Percentiles rank a stretch among this genome's conserved stretches.
Evolutionary conservation across 805 yeast genomes (phyloP).

Genomic region (Saccharomycopsis capsularis): DNA sequence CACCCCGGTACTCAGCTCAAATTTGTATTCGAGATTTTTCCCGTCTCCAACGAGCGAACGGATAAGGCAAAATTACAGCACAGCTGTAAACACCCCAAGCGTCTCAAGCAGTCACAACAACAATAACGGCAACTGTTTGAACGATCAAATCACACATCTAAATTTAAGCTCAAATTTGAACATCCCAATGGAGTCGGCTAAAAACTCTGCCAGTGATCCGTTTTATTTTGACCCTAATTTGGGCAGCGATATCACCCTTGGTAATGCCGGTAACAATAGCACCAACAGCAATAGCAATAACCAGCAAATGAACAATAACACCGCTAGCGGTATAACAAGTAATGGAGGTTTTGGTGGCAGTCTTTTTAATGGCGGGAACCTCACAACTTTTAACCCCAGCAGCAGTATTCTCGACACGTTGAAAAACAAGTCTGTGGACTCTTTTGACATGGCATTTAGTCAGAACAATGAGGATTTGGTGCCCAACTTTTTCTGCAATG

Average conservation of each 20-base stretch:
- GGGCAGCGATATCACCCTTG: neutral
- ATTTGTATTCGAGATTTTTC: constrained; percentile 19
- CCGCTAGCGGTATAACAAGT: neutral
- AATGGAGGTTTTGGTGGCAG: neutral
- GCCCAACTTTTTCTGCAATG: constrained; percentile 4
- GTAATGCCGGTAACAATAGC: neutral
- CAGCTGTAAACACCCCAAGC: constrained; percentile 8
- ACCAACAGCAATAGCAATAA: neutral
- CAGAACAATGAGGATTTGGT: neutral
- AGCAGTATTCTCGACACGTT: constrained; percentile 6
- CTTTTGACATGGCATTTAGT: constrained; percentile 5
- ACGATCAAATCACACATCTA: constrained; percentile 7
- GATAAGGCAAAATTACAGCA: constrained; percentile 1
- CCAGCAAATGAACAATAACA: neutral
- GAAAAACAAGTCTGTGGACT: constrained; percentile 10
- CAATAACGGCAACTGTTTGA: too few species aligned
- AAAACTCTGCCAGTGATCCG: neutral
- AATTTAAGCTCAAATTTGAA: constrained; percentile 5
- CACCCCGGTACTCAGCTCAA: constrained; percentile 17
- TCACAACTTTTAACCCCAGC: neutral
- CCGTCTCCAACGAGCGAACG: constrained; percentile 22
- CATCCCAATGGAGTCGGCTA: neutral
- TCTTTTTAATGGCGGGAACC: neutral
- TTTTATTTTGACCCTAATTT: neutral
- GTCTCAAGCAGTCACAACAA: neutral